A percentile compares a stretch with the other conserved stretches of the same genome.
Conservation (phyloP, 2,329 filamentous ascomycete genomes). For the Ophiostoma sp. region DNA sequence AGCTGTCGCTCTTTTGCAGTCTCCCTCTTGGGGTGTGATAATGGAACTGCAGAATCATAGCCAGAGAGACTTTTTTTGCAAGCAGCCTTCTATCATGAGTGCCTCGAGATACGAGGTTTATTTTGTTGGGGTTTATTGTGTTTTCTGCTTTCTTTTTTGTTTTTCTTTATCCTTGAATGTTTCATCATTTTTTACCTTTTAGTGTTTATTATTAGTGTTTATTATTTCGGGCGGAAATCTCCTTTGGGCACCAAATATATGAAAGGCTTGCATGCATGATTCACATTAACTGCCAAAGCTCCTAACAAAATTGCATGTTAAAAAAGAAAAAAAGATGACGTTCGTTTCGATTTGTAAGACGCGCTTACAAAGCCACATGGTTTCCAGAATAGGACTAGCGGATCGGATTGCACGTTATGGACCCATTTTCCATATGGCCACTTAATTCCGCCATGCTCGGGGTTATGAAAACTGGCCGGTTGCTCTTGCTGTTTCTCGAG, state of each 20-base stretch:
- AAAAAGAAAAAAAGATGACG: slow-evolving; percentile 14
- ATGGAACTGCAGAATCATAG: too few relatives aligned
- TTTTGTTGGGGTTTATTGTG: not conserved
- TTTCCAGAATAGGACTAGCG: not conserved
- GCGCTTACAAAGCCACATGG: slow-evolving; percentile 2
- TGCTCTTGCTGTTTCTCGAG: not conserved
- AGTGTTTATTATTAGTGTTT: not conserved
- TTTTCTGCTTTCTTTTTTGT: not conserved
- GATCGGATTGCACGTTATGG: not conserved
- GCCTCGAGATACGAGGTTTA: too few relatives aligned
- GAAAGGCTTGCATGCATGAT: not conserved
- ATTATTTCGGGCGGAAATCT: not conserved
- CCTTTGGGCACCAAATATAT: not conserved
- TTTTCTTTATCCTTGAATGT: not conserved
- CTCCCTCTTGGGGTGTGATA: not conserved
- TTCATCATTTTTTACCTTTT: not conserved
- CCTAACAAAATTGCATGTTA: not conserved
- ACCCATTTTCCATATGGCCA: not conserved
- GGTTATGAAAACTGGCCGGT: not conserved
- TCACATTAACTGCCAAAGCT: not conserved
- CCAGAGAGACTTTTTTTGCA: too few relatives aligned
- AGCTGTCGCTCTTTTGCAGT: not conserved
- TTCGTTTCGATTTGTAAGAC: not conserved
- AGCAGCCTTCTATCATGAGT: too few relatives aligned
- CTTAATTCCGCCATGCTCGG: not conserved